These are phyloP conservation scores for Solanum chaucha DNA, from an alignment of 257 asterid genomes.

Conservation along the genomic window DNA sequence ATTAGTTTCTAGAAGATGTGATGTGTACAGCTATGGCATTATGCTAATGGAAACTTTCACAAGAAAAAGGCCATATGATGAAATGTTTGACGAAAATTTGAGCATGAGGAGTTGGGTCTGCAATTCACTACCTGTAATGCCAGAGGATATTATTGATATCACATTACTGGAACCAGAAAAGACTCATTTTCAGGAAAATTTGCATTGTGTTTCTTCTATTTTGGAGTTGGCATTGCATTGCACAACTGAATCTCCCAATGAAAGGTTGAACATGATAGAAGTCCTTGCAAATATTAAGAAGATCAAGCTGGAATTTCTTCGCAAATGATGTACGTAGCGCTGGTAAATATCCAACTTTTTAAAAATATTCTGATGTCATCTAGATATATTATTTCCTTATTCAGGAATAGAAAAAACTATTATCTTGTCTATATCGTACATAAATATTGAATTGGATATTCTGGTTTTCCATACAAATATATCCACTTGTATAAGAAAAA, in stretches of 20 bases:
- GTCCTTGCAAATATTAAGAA: not conserved
- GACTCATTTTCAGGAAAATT: not conserved
- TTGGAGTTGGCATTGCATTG: not conserved
- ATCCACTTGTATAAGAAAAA: too few species aligned
- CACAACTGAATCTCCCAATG: not conserved
- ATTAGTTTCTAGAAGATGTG: not conserved
- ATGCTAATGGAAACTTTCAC: slow-evolving; percentile 1
- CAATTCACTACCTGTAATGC: not conserved
- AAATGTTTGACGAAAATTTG: not conserved
- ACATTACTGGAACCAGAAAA: not conserved
- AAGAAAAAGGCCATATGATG: not conserved
- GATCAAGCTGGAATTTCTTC: not conserved
- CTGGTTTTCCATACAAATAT: too few species aligned
- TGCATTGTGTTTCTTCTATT: not conserved
- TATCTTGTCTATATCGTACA: not conserved
- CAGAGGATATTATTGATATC: not conserved
- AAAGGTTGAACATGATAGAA: not conserved
- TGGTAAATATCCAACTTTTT: not conserved
- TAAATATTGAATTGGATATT: not conserved
- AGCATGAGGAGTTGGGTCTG: not conserved
- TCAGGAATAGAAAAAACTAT: not conserved
- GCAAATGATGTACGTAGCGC: not conserved
- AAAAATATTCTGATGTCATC: not conserved
- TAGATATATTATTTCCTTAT: not conserved
- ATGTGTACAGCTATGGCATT: slow-evolving; percentile 1